Evolutionary conservation across 495 filamentous ascomycete genomes (phyloP), one percentile per base, ranked within the genome.

Genomic region (Aspergillus nanangensis): DNA sequence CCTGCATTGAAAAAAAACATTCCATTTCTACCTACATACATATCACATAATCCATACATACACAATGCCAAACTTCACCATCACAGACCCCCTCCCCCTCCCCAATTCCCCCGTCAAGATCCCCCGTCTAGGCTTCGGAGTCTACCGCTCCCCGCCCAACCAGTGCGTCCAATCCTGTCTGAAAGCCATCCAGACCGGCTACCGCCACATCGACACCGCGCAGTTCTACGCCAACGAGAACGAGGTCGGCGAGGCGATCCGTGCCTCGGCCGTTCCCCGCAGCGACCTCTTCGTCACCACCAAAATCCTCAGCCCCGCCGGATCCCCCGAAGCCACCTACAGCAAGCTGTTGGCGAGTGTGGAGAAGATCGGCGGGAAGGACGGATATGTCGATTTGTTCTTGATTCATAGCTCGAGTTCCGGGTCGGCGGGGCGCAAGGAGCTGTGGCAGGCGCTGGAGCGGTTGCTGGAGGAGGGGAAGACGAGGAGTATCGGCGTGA

Each of bases 201-300:
- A 88, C 66, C 77, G 83, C 31, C 82, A 84, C 63, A 84, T 89
- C 49, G 85, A 89, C 61, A 82, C 83, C 0, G 84, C 85, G 1
- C 81, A 87, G 57, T 80, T 76, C 61, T 88, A 88, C 60, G 70
- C 58, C 27, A 89, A 88, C 52, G 85, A 89, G 51, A 50, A 57
- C 2, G 73, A 84, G 55, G 82, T 88, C 47, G 85, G 84, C 10
- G 67, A 77, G 32, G 83, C 83, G 0, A 63, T 84, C 14, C 74
- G 71, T 29, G 45, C 74, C 31, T 77, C 74, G 8, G 69, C 71
- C 1, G 39, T 87, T 10, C 63, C 71, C 4, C 77, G 84, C 44
- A 60, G 67, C 7, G 65, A 84, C 24, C 57, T 89, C 34, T 89
- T 80, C 55, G 59, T 87, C 22, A 86, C 83, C 1, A 83, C 81